Percentiles rank a stretch among this genome's conserved stretches.
Conservation (phyloP, 225 moss, liverwort and hornwort genomes). For the Climacium dendroides region DNA sequence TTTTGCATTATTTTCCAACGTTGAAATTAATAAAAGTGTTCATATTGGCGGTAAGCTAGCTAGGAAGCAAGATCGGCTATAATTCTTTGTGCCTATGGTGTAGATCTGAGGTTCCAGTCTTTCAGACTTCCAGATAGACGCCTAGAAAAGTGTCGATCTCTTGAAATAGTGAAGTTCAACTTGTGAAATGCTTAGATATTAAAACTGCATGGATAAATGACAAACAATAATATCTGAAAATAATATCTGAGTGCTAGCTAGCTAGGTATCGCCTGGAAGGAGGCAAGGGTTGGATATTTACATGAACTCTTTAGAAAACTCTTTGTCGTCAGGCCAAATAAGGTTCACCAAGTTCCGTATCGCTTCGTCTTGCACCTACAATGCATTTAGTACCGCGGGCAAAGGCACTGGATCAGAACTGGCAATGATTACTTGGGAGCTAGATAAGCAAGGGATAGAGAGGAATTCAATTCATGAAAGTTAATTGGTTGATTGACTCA, state of each 20-base stretch:
- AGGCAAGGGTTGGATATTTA: not conserved
- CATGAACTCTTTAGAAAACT: not conserved
- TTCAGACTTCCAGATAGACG: not conserved
- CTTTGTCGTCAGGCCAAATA: conserved; percentile 6
- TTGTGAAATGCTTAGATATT: too few relatives aligned
- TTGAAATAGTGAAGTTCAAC: not conserved
- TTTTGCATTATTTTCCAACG: not conserved
- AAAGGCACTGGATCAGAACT: not conserved
- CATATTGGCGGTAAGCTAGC: not conserved
- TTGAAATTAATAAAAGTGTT: too few relatives aligned
- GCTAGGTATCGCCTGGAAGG: not conserved
- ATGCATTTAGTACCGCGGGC: not conserved
- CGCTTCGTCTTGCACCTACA: conserved; percentile 11
- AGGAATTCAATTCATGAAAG: not conserved
- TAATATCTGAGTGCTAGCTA: not conserved
- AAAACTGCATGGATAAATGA: not conserved
- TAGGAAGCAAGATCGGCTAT: not conserved
- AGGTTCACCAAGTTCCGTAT: conserved; percentile 10
- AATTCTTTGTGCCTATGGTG: too few relatives aligned
- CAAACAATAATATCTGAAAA: not conserved
- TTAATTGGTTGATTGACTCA: not conserved
- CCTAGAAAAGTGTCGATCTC: not conserved
- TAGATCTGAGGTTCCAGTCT: not conserved
- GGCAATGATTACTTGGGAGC: not conserved
- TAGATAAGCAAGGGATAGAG: not conserved